Evolutionary conservation across 169 alveolate species (phyloP), one percentile per base, ranked within the genome.

Genomic region (Fabrea salina): DNA sequence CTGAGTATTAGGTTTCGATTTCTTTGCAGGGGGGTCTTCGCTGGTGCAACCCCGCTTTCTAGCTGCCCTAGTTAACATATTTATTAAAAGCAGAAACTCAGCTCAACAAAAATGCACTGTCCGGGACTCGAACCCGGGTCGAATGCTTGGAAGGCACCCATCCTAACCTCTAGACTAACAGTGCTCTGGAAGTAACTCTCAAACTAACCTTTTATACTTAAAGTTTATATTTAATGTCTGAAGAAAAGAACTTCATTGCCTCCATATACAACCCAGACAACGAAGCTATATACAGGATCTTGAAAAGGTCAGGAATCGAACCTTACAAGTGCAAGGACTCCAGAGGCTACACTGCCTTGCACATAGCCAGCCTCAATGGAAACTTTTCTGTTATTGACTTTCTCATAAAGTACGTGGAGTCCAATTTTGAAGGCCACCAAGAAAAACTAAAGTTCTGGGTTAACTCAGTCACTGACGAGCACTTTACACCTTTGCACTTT

Each of bases 101-200:
- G n/a, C n/a, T n/a, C 32, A 76, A 83, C 79, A 22, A 58, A 33
- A 11, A 5, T 88, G 91, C 93, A 78, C 77, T 80, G 76, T 47
- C 93, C 93, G 91, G 93, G 93, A 88, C 75, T 88, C 91, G 91
- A 88, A 88, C 93, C 91, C 93, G 93, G 93, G 91, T 88, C 93
- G 78, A 80, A 64, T 77, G 91, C 93, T 88, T 88, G 93, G 93
- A 83, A 88, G 88, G 93, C 91, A 77, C 67, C 88, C 84, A 88
- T 88, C 88, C 93, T 88, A 83, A 88, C 93, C 93, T 77, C 90
- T 88, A 88, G 89, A 88, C 93, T 88, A 88, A 57, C 79, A 75
- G 79, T 78, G 93, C 93, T 41, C 44, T n/a, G 53, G 16, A 44
- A 44, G 16, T 44, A 44, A 8, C 8, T 54, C 25, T 7, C 66